Conservation (phyloP, 1,139 yeast genomes). For the Lodderomyces pseudojiufengensis region DNA sequence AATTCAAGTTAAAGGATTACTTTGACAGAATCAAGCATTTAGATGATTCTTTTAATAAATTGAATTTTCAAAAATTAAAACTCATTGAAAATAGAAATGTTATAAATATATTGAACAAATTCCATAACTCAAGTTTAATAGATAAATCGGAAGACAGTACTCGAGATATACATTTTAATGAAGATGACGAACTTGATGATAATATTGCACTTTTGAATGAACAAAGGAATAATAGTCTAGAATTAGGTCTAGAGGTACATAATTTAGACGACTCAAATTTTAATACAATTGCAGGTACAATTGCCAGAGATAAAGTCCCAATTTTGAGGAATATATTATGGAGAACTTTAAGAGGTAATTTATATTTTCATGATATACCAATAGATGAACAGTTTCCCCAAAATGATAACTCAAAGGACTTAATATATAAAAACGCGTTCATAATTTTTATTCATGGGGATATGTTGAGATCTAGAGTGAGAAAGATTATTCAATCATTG, state of each 20-base stretch:
- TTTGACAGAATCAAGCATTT: conserved; percentile 31
- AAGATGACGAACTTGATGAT: conserved; percentile 28
- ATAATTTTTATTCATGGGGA: conserved; percentile 89
- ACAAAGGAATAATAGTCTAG: conserved; percentile 24
- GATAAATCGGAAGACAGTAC: conserved; percentile 12
- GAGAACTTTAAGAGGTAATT: conserved; percentile 54
- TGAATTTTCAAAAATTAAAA: conserved; percentile 21
- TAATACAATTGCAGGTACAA: conserved; percentile 50
- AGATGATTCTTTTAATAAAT: conserved; percentile 26
- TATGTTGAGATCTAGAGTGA: conserved; percentile 60
- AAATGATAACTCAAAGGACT: conserved; percentile 39
- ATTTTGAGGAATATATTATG: conserved; percentile 50
- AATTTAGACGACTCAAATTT: conserved; percentile 46
- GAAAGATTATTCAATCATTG: conserved; percentile 74
- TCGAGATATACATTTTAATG: conserved; percentile 12
- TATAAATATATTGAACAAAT: conserved; percentile 27
- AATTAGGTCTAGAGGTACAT: conserved; percentile 24
- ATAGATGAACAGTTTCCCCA: conserved; percentile 35
- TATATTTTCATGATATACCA: conserved; percentile 48
- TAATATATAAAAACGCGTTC: conserved; percentile 67
- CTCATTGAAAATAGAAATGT: conserved; percentile 36
- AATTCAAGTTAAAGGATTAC: conserved; percentile 19
- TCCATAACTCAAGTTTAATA: conserved; percentile 20
- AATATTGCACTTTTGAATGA: conserved; percentile 32
- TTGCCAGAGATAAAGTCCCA: conserved; percentile 42